phyloP scores from a whole-genome alignment of 768 basidiomycete genomes.

The Termitomyces sp. region DNA sequence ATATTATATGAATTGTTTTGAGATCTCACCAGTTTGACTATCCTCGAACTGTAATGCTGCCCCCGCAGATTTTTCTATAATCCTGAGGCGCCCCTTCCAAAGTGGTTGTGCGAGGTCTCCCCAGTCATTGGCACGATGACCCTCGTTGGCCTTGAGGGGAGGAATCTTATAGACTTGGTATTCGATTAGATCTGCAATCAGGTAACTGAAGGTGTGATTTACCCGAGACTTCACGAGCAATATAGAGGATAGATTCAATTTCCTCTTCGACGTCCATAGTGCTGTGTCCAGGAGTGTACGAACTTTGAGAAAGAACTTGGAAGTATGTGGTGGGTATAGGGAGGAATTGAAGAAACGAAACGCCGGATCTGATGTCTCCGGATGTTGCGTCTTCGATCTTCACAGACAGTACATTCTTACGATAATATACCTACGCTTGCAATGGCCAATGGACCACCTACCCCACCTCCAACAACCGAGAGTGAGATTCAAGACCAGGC shows the following conservation, averaged over 20 bases:
- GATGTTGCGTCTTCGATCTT: neutral
- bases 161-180: constrained; percentile 85
- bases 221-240: constrained; percentile 91
- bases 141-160: constrained; percentile 78
- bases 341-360: too few species aligned
- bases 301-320: neutral
- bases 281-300: neutral
- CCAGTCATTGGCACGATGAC: constrained; percentile 91
- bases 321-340: too few species aligned
- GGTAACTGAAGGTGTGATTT: constrained; percentile 15
- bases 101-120: constrained; percentile 77
- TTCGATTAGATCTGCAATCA: constrained; percentile 8
- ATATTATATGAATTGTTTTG: neutral
- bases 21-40: constrained; percentile 57
- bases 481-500: constrained; percentile 52
- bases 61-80: constrained; percentile 68
- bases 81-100: constrained; percentile 89
- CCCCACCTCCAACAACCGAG: constrained; percentile 55
- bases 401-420: neutral
- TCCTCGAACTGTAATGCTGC: constrained; percentile 80
- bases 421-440: neutral
- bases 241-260: constrained; percentile 85
- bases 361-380: constrained; percentile 1
- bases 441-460: constrained; percentile 58
- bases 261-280: constrained; percentile 66